Evolutionary conservation across 371 early-diverging fungal species (phyloP).

Genomic region (Mortierella sp.): DNA sequence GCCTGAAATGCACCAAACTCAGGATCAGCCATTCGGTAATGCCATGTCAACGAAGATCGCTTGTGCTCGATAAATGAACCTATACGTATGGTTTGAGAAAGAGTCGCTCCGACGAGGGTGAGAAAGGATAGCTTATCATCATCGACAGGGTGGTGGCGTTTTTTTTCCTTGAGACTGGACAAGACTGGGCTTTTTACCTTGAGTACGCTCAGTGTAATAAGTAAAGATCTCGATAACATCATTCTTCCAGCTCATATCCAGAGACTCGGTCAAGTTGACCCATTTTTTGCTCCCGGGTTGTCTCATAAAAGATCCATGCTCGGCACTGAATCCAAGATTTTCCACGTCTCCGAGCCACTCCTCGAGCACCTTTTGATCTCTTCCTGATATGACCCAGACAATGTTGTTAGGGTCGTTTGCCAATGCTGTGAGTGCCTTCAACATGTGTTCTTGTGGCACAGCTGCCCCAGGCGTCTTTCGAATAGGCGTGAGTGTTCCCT

Average conservation of each 20-base stretch:
- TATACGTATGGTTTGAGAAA: background rate
- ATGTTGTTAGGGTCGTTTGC: constrained; percentile 83
- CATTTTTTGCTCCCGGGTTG: constrained; percentile 64
- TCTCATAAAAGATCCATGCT: constrained; percentile 72
- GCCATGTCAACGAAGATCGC: constrained; percentile 88
- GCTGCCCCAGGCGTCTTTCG: constrained; percentile 74
- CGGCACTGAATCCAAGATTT: constrained; percentile 75
- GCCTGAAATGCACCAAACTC: constrained; percentile 78
- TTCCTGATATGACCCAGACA: constrained; percentile 92
- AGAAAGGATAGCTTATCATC: too few species aligned
- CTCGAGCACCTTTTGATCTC: constrained; percentile 81
- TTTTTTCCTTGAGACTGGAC: background rate
- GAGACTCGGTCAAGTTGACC: constrained; percentile 77
- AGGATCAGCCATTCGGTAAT: constrained; percentile 90
- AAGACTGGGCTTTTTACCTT: constrained; percentile 37
- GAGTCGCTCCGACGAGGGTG: too few species aligned
- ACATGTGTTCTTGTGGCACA: constrained; percentile 71
- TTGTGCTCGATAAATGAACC: constrained; percentile 87
- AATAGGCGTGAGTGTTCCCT: constrained; percentile 84
- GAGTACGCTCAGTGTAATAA: constrained; percentile 89
- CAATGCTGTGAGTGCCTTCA: constrained; percentile 71
- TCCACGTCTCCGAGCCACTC: constrained; percentile 82
- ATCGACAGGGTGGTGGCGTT: too few species aligned
- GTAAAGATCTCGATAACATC: constrained; percentile 86
- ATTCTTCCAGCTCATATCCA: constrained; percentile 85